Percentiles rank a stretch among this genome's conserved stretches.
phyloP scores from a whole-genome alignment of 306 rosid species.

The Purshia tridentata region DNA sequence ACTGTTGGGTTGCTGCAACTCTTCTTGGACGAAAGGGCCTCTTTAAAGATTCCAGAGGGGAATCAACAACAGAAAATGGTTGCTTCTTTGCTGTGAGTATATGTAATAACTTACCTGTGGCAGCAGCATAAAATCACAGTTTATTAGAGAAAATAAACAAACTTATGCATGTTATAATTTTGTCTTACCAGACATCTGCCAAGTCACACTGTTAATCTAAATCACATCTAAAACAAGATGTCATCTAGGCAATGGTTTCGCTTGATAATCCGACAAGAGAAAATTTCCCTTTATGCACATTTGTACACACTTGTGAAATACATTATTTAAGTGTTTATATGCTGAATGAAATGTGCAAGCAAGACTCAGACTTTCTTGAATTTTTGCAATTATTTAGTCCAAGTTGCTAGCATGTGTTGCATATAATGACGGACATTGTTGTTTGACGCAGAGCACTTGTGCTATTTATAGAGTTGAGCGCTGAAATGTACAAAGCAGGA shows the following conservation, averaged over 20 bases:
- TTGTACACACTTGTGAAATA: not conserved
- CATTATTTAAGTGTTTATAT: not conserved
- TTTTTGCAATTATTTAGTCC: no score
- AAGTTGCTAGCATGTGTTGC: not conserved
- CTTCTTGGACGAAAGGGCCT: conserved; percentile 47
- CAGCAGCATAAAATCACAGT: not conserved
- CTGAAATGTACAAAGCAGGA: conserved; percentile 83
- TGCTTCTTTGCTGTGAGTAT: conserved; percentile 54
- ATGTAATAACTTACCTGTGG: not conserved
- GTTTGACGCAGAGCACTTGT: conserved; percentile 52
- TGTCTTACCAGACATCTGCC: no score
- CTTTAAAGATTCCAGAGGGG: conserved; percentile 35
- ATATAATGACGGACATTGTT: not conserved
- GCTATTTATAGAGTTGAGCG: conserved; percentile 71
- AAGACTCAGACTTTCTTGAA: no score
- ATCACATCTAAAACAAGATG: no score
- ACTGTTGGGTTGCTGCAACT: conserved; percentile 75
- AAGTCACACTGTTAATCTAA: no score
- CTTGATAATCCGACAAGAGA: no score
- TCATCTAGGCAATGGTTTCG: no score
- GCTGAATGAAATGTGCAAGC: no score
- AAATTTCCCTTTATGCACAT: not conserved
- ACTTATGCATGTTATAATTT: no score
- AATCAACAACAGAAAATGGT: conserved; percentile 40
- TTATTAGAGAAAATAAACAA: not conserved